Base-by-base conservation (phyloP, 2,329 filamentous ascomycete genomes). In the Colletotrichum musae region DNA sequence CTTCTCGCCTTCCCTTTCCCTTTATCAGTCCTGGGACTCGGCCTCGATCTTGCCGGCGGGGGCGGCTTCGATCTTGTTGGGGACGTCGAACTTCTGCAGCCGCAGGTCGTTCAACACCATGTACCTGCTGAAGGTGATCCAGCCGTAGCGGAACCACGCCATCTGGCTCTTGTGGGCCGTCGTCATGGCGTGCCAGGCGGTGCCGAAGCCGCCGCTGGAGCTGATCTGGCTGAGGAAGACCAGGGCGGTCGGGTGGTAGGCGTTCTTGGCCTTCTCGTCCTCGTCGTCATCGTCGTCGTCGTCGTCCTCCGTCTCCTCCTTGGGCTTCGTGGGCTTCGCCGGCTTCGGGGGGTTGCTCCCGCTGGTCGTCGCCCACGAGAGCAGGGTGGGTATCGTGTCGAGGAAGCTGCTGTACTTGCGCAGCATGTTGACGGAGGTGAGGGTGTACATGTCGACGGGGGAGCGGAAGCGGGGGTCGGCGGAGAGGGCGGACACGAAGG, bases 111-210 rank as follows among this genome's bases (percentile, higher is more conserved):
- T 99, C 39, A 98, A 88, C 66, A 94, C 88, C 96, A 99, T 98
- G 82, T 98, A 99, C 70, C 96, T 87, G 76, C 94, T 96, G 66
- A 97, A 79, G 0, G 89, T 87, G 77, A 99, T 97, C 94, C 95
- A 99, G 3, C 94, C 94, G 88, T 94, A 98, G 7, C 96, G 89
- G 78, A 98, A 99, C 96, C 96, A 99, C 45, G 93, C 89, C 96
- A 99, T 99, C 86, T 99, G 96, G 80, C 94, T 98, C 82, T 90
- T 86, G 83, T 99, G 96, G 32, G 93, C 95, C 63, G 88, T 86
- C 2, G 93, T 94, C 96, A 99, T 99, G 39, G 96, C 95, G 63
- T 84, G 87, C 83, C 95, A 92, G 7, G 94, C 95, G 36, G 86
- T 84, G 10, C 78, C 78, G 66, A 85, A 79, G n/a, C 81, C 83